Conservation (phyloP, 192 early-diverging fungal species). For the Coemansia sp. region DNA sequence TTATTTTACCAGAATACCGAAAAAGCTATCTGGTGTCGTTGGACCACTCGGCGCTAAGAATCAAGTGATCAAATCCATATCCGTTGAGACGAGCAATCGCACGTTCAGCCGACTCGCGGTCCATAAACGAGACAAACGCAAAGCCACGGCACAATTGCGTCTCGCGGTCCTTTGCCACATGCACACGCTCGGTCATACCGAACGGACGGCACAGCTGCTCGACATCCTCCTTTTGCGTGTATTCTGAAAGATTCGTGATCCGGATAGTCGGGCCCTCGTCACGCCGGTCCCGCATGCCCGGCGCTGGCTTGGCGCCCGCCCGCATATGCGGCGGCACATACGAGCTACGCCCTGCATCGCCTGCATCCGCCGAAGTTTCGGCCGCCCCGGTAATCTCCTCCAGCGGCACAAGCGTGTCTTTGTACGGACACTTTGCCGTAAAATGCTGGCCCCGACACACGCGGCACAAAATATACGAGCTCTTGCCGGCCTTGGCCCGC, state of each 20-base stretch:
- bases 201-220: conserved; percentile 85
- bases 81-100: conserved; percentile 88
- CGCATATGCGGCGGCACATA: conserved; percentile 91
- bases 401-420: conserved; percentile 83
- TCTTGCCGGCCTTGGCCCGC: conserved; percentile 59
- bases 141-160: conserved; percentile 90
- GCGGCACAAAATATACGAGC: conserved; percentile 89
- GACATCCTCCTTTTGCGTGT: conserved; percentile 85
- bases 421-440: conserved; percentile 97
- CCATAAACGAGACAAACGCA: conserved; percentile 89
- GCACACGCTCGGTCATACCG: conserved; percentile 80
- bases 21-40: conserved; percentile 12
- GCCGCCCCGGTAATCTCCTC: conserved; percentile 61
- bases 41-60: conserved; percentile 88
- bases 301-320: conserved; percentile 50
- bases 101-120: conserved; percentile 76
- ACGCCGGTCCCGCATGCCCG: conserved; percentile 55
- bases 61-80: conserved; percentile 94
- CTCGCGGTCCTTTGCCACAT: conserved; percentile 81
- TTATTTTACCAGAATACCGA: no score
- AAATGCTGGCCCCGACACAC: conserved; percentile 96
- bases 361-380: neutral
- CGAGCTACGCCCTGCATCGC: conserved; percentile 47
- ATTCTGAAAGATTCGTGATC: conserved; percentile 96
- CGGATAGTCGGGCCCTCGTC: conserved; percentile 76